A percentile compares a stretch with the other conserved stretches of the same genome.
phyloP scores from a whole-genome alignment of 768 basidiomycete species.

The Lactarius psammicola region DNA sequence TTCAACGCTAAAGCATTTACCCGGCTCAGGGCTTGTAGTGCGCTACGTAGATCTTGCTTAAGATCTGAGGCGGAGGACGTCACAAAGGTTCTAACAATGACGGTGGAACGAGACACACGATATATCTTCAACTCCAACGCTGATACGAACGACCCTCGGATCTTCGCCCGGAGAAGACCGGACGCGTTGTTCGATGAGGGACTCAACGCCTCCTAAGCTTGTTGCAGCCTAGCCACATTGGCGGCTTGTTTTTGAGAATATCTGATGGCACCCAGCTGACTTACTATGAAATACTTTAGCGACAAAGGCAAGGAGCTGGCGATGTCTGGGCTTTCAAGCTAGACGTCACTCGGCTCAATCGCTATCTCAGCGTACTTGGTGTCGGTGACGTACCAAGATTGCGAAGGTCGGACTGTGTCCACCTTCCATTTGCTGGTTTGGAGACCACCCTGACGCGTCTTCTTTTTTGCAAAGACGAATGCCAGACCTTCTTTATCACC shows the following conservation, averaged over 20 bases:
- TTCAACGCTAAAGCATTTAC: constrained; percentile 31
- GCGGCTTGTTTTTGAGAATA: constrained; percentile 9
- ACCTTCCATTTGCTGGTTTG: constrained; percentile 67
- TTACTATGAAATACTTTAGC: constrained; percentile 69
- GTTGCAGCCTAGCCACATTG: constrained; percentile 61
- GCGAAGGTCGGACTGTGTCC: constrained; percentile 77
- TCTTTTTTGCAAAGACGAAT: constrained; percentile 72
- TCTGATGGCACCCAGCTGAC: constrained; percentile 32
- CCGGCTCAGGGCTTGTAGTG: constrained; percentile 40
- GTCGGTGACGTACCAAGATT: constrained; percentile 50
- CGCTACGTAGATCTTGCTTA: constrained; percentile 63
- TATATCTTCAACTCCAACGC: constrained; percentile 81
- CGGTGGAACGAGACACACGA: constrained; percentile 43
- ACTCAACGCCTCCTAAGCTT: constrained; percentile 84
- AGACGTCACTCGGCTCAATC: not conserved
- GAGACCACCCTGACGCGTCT: constrained; percentile 61
- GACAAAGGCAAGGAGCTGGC: constrained; percentile 59
- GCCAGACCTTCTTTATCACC: constrained; percentile 63
- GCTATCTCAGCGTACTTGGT: not conserved
- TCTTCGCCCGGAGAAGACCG: constrained; percentile 60
- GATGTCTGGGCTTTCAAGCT: constrained; percentile 53
- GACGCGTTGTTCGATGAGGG: constrained; percentile 71
- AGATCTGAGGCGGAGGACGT: constrained; percentile 50
- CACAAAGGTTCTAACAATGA: not conserved
- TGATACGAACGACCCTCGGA: constrained; percentile 69